Evolutionary conservation across 495 filamentous ascomycete genomes (phyloP), one percentile per base, ranked within the genome.

Genomic region (Xylaria bambusicola): DNA sequence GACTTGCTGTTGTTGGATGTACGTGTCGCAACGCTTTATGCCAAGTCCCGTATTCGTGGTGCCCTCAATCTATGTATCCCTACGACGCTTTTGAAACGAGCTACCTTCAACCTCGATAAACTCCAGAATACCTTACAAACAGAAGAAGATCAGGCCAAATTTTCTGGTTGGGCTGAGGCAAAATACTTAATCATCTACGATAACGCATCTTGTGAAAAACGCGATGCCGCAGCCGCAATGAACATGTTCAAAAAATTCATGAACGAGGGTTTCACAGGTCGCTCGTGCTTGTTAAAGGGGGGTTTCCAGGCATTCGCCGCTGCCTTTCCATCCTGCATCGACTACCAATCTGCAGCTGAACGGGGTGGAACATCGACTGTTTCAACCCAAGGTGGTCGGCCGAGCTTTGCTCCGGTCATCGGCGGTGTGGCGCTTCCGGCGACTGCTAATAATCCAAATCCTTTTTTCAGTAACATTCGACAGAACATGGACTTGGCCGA

Each of bases 401-500:
- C 84, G 18, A 83, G 79, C 38, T 78, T 86, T 40, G 86, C 89
- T 1, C 91, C 90, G 17, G 87, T 96, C 12, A 87, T 88, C 58
- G 93, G 93, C 46, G 95, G 94, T 1, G 97, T 95, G 66, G 80
- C 85, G 56, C 82, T 98, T 69, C 94, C 94, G 13, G 77, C 80
- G 21, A 79, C 82, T 20, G 80, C 87, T 54, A 77, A 77, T 56
- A 81, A 84, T 2, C 80, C 84, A 13, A 97, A 95, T 65, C 93
- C 95, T 0, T 98, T 98, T 73, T 98, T 98, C 74, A 84, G 84
- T 56, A 97, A 97, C 61, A 98, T 98, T 64, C 84, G 95, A 26
- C 94, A 98, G 72, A 96, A 98, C 61, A 94, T 96, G 85, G 94
- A 98, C 68, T 74, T 98, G 40, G 85, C 96, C 46, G 93, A 89